Evolutionary conservation across 2,329 filamentous ascomycete species (phyloP).

Genomic region (Phyllosticta paracitricarpa): DNA sequence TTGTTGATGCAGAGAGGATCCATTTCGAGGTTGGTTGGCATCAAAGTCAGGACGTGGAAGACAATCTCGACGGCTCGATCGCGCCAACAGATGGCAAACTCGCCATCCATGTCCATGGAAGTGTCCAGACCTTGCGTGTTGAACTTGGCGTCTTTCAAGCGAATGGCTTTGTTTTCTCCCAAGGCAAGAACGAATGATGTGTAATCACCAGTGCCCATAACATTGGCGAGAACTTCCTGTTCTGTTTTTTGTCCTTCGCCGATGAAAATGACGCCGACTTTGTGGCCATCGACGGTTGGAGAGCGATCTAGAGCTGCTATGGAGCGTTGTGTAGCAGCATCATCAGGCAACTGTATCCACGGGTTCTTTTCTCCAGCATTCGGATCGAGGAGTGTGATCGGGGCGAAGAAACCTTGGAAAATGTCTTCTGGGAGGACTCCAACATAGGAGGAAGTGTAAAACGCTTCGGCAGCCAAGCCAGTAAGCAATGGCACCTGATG

Average conservation of each 20-base stretch:
- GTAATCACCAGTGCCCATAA: conserved; percentile 78
- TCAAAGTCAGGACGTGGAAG: conserved; percentile 93
- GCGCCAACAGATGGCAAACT: conserved; percentile 87
- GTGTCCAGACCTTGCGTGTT: conserved; percentile 89
- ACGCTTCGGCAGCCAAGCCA: conserved; percentile 29
- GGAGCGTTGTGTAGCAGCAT: conserved; percentile 61
- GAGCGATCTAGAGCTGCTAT: conserved; percentile 77
- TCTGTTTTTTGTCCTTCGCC: conserved; percentile 78
- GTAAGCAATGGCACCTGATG: conserved; percentile 32
- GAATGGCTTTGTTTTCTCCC: conserved; percentile 60
- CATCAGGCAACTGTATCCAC: conserved; percentile 65
- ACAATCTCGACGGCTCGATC: conserved; percentile 91
- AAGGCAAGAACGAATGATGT: conserved; percentile 73
- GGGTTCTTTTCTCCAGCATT: conserved; percentile 31
- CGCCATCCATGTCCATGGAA: conserved; percentile 66
- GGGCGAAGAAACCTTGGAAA: conserved; percentile 58
- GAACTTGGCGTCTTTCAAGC: conserved; percentile 71
- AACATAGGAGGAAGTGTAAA: conserved; percentile 43
- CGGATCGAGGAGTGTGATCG: conserved; percentile 25
- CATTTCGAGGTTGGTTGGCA: conserved; percentile 75
- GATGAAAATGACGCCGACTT: conserved; percentile 89
- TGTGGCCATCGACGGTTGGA: conserved; percentile 87
- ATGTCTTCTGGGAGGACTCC: conserved; percentile 64
- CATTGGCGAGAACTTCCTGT: conserved; percentile 75
- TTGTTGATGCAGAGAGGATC: conserved; percentile 70